Percentiles rank a stretch among this genome's conserved stretches.
Evolutionary conservation across 2,329 filamentous ascomycete genomes (phyloP).

Genomic region (Sporothrix luriei): DNA sequence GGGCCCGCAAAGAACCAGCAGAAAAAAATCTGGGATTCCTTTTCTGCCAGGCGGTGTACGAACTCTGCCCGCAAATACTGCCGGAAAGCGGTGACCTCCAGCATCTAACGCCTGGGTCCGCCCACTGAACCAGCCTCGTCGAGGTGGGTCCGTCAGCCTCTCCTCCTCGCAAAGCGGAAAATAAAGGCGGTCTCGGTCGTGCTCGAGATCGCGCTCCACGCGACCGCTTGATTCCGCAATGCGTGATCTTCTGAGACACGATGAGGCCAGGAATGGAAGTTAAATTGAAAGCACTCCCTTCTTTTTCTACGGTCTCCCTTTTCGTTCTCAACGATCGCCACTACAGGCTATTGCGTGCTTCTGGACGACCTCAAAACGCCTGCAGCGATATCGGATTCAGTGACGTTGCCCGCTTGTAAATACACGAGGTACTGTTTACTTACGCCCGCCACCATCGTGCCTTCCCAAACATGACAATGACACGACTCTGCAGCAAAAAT

Average conservation of each 20-base stretch:
- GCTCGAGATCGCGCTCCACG: slow-evolving; percentile 23
- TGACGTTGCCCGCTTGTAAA: background rate
- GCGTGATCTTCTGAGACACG: slow-evolving; percentile 25
- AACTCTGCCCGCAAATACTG: slow-evolving; percentile 18
- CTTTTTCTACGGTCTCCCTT: background rate
- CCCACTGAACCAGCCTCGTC: slow-evolving; percentile 9
- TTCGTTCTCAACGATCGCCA: background rate
- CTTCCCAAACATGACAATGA: background rate
- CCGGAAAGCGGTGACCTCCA: slow-evolving; percentile 29
- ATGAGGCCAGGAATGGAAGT: slow-evolving; percentile 12
- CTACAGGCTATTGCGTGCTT: background rate
- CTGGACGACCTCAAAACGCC: slow-evolving; percentile 1
- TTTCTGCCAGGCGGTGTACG: slow-evolving; percentile 37
- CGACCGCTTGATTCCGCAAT: slow-evolving; percentile 19
- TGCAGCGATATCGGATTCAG: slow-evolving; percentile 19
- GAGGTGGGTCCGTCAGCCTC: background rate
- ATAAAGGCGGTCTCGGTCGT: slow-evolving; percentile 20
- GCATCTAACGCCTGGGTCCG: background rate
- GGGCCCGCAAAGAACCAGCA: slow-evolving; percentile 23
- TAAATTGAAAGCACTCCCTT: slow-evolving; percentile 17
- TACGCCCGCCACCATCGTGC: background rate
- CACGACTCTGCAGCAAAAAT: background rate
- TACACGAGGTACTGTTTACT: slow-evolving; percentile 23
- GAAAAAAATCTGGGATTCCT: slow-evolving; percentile 24
- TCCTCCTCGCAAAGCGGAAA: background rate